A percentile compares a stretch with the other conserved stretches of the same genome.
phyloP scores from a whole-genome alignment of 2,329 filamentous ascomycete species.

The Stagonosporopsis tanaceti region DNA sequence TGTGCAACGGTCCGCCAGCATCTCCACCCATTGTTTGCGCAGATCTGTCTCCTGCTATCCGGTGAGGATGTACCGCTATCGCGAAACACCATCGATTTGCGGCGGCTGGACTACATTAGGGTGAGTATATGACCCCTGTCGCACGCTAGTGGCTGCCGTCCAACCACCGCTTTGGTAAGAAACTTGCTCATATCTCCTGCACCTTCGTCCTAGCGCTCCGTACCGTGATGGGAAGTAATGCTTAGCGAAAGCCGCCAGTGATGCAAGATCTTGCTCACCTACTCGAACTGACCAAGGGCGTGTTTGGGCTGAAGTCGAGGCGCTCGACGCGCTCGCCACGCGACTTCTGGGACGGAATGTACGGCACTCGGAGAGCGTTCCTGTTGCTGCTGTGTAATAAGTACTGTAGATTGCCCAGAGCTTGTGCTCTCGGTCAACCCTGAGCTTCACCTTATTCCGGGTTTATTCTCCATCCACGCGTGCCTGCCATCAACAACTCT shows the following conservation, averaged over 20 bases:
- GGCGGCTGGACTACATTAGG: conserved; percentile 12
- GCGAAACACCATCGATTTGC: not conserved
- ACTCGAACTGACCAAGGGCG: conserved; percentile 26
- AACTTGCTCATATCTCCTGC: conserved; percentile 44
- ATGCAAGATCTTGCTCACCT: conserved; percentile 33
- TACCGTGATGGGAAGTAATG: conserved; percentile 15
- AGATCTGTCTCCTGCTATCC: conserved; percentile 3
- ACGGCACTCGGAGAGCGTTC: conserved; percentile 32
- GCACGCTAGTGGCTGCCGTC: conserved; percentile 28
- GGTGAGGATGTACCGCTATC: conserved; percentile 6
- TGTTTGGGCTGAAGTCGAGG: conserved; percentile 18
- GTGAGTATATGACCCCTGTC: conserved; percentile 26
- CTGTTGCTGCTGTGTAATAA: conserved; percentile 35
- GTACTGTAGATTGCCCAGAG: conserved; percentile 33
- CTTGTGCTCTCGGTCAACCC: not conserved
- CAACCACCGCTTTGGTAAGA: conserved; percentile 33
- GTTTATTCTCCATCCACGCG: not conserved
- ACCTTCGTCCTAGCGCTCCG: conserved; percentile 18
- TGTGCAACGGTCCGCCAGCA: not conserved
- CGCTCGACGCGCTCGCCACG: conserved; percentile 36
- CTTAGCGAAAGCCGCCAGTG: conserved; percentile 28
- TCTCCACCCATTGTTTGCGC: conserved; percentile 4
- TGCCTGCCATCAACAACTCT: not conserved
- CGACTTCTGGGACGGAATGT: conserved; percentile 35
- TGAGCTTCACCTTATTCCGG: conserved; percentile 9